Evolutionary conservation across 306 rosid genomes (phyloP).

Genomic region (Cicer yamashitae): DNA sequence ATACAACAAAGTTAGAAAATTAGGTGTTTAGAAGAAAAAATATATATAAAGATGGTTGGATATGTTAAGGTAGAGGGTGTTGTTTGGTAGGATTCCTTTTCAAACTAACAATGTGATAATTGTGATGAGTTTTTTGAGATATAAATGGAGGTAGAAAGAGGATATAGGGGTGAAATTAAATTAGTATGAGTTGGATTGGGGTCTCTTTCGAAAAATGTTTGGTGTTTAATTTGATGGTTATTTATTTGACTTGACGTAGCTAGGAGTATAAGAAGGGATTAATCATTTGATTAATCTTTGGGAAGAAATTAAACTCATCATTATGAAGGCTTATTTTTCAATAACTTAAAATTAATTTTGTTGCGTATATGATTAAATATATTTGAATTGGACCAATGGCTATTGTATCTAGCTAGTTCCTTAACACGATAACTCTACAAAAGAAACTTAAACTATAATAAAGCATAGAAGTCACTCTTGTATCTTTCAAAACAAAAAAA

Average conservation of each 20-base stretch:
- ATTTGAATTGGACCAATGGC: neutral
- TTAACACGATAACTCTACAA: neutral
- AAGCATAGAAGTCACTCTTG: neutral
- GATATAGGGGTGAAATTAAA: conserved; percentile 33
- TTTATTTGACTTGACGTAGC: conserved; percentile 43
- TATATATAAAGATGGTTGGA: neutral
- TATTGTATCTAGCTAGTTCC: neutral
- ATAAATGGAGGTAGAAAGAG: conserved; percentile 11
- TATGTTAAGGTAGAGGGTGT: conserved; percentile 35
- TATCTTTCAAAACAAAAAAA: neutral
- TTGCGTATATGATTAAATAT: neutral
- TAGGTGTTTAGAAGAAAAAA: neutral
- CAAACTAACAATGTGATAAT: conserved; percentile 36
- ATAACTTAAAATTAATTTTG: neutral
- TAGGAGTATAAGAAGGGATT: conserved; percentile 30
- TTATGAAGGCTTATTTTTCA: conserved; percentile 6
- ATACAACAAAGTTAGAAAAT: neutral
- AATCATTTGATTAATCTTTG: conserved; percentile 38
- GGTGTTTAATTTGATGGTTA: conserved; percentile 39
- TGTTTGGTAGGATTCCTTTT: conserved; percentile 49
- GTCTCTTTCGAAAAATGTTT: conserved; percentile 45
- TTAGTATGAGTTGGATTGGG: conserved; percentile 32
- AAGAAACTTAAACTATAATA: neutral
- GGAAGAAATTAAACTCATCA: neutral
- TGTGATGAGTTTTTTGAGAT: conserved; percentile 23